Base-by-base conservation (phyloP, 1,284 basidiomycete genomes). In the Malassezia obtusa region DNA sequence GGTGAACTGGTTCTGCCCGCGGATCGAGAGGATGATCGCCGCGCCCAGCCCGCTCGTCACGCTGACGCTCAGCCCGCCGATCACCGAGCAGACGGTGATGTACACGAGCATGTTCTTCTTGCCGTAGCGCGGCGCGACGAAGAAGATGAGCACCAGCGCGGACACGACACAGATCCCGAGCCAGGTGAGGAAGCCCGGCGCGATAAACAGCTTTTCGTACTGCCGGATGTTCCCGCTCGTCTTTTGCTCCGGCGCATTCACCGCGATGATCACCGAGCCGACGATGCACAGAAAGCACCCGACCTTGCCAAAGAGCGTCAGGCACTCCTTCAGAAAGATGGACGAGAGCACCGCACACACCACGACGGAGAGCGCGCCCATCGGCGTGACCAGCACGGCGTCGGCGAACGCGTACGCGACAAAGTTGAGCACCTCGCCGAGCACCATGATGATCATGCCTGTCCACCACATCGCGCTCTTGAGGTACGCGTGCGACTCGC, bases 101-200 rank as follows among this genome's bases (percentile, higher is more conserved):
- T 96, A 95, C 80, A 90, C 90, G 59, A 98, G 76, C 91, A 96
- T 95, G 69, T 83, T 86, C 76, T 84, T 84, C 76, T 86, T 90
- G 50, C 92, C 92, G 74, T 87, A 89, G 66, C 83, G 83, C 33
- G 89, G 88, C 1, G 83, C 87, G 58, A 88, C 84, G 75, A 82
- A 85, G 70, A 91, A 80, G 36, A 66, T 49, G 38, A 70, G 59
- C n/a, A 63, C 53, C 22, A 67, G 41, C 14, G 65, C 58, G 7
- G 62, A 41, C 17, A 59, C 63, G 36, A 68, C 62, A 49, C 68
- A 67, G 31, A 64, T 51, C 30, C 79, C 76, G 2, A 79, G 82
- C 77, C 84, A 96, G 0, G 82, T 81, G 24, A 96, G 79, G 77
- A 96, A 98, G 1, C 89, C 85, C 0, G 86, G 84, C 0, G 87